Percentiles rank a stretch among this genome's conserved stretches.
Conservation (phyloP, 2,329 filamentous ascomycete species). For the Cladobotryum mycophilum region DNA sequence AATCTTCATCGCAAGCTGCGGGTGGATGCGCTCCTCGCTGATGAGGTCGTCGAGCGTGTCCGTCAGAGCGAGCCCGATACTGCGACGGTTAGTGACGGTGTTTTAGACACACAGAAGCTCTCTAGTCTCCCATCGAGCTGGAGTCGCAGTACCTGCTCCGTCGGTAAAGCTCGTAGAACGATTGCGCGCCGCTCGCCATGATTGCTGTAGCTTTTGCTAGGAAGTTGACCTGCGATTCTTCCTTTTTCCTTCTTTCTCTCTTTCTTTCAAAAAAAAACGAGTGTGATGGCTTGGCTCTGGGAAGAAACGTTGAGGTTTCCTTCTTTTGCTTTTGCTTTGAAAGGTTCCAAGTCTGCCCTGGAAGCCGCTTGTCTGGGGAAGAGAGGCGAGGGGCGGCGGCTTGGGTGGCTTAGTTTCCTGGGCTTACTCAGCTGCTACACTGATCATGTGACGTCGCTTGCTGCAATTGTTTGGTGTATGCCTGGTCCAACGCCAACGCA, state of each 20-base stretch:
- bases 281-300: neutral
- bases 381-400: constrained; percentile 1
- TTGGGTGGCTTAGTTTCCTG: constrained; percentile 22
- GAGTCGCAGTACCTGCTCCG: constrained; percentile 75
- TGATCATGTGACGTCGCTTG: constrained; percentile 33
- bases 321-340: neutral
- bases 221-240: neutral
- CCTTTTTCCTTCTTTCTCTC: neutral
- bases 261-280: neutral
- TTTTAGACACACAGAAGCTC: neutral
- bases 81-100: constrained; percentile 33
- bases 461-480: neutral
- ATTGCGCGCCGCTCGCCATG: constrained; percentile 48
- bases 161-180: constrained; percentile 92
- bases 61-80: constrained; percentile 86
- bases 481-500: constrained; percentile 7
- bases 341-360: too few relatives aligned
- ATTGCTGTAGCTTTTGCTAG: constrained; percentile 4
- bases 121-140: neutral
- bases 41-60: constrained; percentile 97
- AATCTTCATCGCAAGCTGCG: constrained; percentile 98
- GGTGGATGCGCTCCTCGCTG: constrained; percentile 89
- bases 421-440: constrained; percentile 5
- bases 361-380: neutral
- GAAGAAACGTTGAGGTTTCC: neutral